phyloP scores from a whole-genome alignment of 495 filamentous ascomycete species.

The Xylona heveae region DNA sequence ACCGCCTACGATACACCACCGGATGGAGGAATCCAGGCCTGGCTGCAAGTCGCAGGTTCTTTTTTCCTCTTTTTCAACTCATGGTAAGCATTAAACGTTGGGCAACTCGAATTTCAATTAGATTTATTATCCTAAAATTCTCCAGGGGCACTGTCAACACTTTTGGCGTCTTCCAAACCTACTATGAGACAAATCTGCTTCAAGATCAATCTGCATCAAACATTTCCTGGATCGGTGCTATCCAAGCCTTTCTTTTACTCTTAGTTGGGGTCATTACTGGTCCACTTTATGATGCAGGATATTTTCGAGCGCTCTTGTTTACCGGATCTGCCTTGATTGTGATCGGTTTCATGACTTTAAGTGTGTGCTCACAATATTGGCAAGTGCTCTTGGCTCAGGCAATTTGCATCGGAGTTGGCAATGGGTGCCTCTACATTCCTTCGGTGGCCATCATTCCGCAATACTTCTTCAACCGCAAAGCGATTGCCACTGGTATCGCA shows the following conservation, averaged over 20 bases:
- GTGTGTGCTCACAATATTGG: constrained; percentile 31
- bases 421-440: constrained; percentile 31
- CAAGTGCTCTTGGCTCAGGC: constrained; percentile 40
- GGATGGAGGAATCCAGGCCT: constrained; percentile 25
- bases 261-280: constrained; percentile 39
- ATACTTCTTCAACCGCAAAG: constrained; percentile 33
- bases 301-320: constrained; percentile 31
- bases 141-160: constrained; percentile 37
- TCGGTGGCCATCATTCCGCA: constrained; percentile 34
- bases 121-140: too few relatives aligned
- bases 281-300: constrained; percentile 47
- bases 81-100: constrained; percentile 25
- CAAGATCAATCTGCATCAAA: too few relatives aligned
- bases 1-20: constrained; percentile 13
- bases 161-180: constrained; percentile 50
- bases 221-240: constrained; percentile 54
- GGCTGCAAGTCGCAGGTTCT: constrained; percentile 27
- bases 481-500: constrained; percentile 33
- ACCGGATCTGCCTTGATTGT: constrained; percentile 37
- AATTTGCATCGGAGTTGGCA: constrained; percentile 22
- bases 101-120: too few relatives aligned
- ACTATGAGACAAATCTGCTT: constrained; percentile 26
- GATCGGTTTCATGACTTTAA: constrained; percentile 52
- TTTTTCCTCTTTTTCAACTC: constrained; percentile 34
- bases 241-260: constrained; percentile 48